Evolutionary conservation across 2,329 filamentous ascomycete genomes (phyloP).

Genomic region (Gliomastix tumulicola): DNA sequence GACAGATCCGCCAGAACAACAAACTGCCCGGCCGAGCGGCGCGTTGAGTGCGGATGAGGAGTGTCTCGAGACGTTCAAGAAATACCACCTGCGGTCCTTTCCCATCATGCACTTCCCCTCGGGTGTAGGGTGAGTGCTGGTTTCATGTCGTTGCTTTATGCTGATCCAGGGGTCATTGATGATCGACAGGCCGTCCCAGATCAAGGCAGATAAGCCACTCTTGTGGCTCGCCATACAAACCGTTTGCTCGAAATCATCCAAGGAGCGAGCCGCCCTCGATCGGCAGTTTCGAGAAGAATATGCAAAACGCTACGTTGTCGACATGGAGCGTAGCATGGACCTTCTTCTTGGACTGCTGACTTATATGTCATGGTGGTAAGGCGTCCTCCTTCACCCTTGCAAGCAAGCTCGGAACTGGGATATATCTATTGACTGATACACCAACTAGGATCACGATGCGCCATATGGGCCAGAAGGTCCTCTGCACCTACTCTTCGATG

Average conservation of each 20-base stretch:
- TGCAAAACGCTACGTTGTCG: slow-evolving; percentile 36
- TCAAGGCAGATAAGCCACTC: too few species aligned
- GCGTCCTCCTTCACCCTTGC: too few species aligned
- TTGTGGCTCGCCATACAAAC: slow-evolving; percentile 42
- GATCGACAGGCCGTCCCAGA: too few species aligned
- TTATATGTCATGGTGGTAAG: slow-evolving; percentile 20
- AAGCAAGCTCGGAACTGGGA: too few species aligned
- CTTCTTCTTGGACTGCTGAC: slow-evolving; percentile 41
- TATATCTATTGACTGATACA: too few species aligned
- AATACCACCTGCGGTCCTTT: slow-evolving; percentile 31
- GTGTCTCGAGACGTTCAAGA: slow-evolving; percentile 29
- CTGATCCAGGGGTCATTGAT: too few species aligned
- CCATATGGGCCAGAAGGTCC: background rate
- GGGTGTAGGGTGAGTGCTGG: slow-evolving; percentile 12
- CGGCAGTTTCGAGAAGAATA: slow-evolving; percentile 33
- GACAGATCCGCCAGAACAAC: too few species aligned
- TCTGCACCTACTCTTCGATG: background rate
- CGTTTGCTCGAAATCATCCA: slow-evolving; percentile 30
- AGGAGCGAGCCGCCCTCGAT: slow-evolving; percentile 28
- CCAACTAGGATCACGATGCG: too few species aligned
- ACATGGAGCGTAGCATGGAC: slow-evolving; percentile 41
- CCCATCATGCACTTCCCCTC: slow-evolving; percentile 34
- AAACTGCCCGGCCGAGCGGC: too few species aligned
- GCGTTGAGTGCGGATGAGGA: slow-evolving; percentile 18
- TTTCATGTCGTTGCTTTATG: too few species aligned